A percentile compares a stretch with the other conserved stretches of the same genome.
Evolutionary conservation across 2,329 filamentous ascomycete species (phyloP).

Genomic region (Ceratocystis cubensis): DNA sequence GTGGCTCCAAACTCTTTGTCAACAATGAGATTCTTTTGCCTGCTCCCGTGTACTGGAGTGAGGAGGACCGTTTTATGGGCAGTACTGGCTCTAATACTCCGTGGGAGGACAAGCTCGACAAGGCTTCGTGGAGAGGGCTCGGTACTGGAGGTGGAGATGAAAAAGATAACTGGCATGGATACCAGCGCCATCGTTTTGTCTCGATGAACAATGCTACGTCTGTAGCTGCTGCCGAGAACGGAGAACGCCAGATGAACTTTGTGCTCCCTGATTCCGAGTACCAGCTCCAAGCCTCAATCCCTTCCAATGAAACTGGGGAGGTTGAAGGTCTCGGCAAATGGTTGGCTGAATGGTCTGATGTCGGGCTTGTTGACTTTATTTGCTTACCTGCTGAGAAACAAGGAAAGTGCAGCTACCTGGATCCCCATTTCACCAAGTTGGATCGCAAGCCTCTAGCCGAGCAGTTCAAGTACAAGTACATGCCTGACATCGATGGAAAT

Average conservation of each 20-base stretch:
- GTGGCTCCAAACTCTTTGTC: conserved; percentile 54
- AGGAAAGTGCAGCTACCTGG: conserved; percentile 64
- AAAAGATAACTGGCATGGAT: conserved; percentile 53
- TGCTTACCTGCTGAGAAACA: conserved; percentile 37
- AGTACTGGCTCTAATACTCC: conserved; percentile 39
- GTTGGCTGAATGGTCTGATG: conserved; percentile 38
- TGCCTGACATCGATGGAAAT: conserved; percentile 68
- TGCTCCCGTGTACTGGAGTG: conserved; percentile 55
- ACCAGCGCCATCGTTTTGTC: conserved; percentile 64
- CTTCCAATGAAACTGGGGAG: conserved; percentile 20
- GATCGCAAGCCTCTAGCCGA: conserved; percentile 35
- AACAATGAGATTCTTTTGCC: conserved; percentile 61
- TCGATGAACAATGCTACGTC: conserved; percentile 58
- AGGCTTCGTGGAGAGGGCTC: conserved; percentile 52
- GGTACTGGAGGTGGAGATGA: conserved; percentile 51
- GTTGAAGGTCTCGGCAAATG: conserved; percentile 37
- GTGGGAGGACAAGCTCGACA: conserved; percentile 45
- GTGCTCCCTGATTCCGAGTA: conserved; percentile 39
- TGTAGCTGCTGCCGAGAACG: conserved; percentile 38
- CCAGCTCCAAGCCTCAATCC: conserved; percentile 26
- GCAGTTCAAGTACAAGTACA: conserved; percentile 52
- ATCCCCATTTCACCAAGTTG: conserved; percentile 62
- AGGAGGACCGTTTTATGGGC: conserved; percentile 50
- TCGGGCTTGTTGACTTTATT: conserved; percentile 44
- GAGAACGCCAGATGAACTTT: conserved; percentile 40